These are phyloP conservation scores for Colletotrichum sidae DNA, from an alignment of 2,329 filamentous ascomycete species.

Conservation along the genomic window DNA sequence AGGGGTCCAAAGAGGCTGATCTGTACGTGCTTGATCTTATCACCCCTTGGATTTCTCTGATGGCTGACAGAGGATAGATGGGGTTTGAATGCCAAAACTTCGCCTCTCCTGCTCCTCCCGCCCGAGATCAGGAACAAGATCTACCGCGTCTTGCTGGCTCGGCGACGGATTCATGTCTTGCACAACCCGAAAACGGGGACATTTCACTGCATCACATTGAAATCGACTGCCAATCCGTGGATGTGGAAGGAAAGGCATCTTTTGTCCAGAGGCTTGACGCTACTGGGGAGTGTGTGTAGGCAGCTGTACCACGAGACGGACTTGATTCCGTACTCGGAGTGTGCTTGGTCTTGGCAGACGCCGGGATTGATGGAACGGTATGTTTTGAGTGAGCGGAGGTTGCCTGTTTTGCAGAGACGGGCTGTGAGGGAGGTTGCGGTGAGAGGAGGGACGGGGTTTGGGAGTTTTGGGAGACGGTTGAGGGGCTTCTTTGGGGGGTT, in stretches of 20 bases:
- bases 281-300: conserved; percentile 49
- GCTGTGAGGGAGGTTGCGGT: conserved; percentile 46
- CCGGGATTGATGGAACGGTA: conserved; percentile 48
- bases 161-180: conserved; percentile 38
- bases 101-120: conserved; percentile 41
- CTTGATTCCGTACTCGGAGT: conserved; percentile 48
- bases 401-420: conserved; percentile 45
- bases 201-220: conserved; percentile 46
- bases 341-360: conserved; percentile 49
- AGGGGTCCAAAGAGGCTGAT: conserved; percentile 29
- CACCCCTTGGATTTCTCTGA: background rate
- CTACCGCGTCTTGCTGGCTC: conserved; percentile 40
- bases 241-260: conserved; percentile 1
- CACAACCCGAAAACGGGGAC: conserved; percentile 40
- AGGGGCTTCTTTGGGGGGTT: conserved; percentile 46
- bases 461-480: conserved; percentile 42
- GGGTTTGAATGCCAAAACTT: conserved; percentile 24
- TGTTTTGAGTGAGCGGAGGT: conserved; percentile 45
- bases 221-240: conserved; percentile 46
- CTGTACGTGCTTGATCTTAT: conserved; percentile 12
- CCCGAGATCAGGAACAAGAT: conserved; percentile 43
- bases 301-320: conserved; percentile 52
- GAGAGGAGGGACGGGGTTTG: conserved; percentile 24
- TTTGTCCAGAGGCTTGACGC: conserved; percentile 42
- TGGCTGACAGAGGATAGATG: conserved; percentile 17